Conservation (phyloP, 495 filamentous ascomycete genomes). For the Penicillium crystallinum region DNA sequence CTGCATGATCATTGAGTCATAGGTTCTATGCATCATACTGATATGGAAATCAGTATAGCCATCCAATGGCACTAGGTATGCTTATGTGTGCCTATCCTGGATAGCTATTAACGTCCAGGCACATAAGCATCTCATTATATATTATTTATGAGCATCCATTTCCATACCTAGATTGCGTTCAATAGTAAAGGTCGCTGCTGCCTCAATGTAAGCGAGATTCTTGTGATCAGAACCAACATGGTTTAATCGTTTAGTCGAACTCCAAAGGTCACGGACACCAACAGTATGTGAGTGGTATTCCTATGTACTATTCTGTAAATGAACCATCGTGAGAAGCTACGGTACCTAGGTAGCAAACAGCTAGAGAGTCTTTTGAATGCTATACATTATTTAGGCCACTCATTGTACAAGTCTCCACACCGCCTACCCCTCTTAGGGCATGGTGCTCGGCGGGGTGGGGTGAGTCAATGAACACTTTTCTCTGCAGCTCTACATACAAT, state of each 20-base stretch:
- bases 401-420: neutral
- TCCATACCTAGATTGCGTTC: slow-evolving; percentile 2
- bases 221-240: too few relatives aligned
- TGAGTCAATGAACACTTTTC: slow-evolving; percentile 21
- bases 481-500: slow-evolving; percentile 6
- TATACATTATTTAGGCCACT: too few relatives aligned
- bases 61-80: neutral
- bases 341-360: too few relatives aligned
- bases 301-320: too few relatives aligned
- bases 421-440: slow-evolving; percentile 38
- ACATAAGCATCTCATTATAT: neutral
- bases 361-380: too few relatives aligned
- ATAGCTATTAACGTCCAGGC: neutral
- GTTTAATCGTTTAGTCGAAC: too few relatives aligned
- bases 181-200: neutral
- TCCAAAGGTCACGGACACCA: too few relatives aligned
- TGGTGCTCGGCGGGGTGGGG: slow-evolving; percentile 37
- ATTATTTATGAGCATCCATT: neutral
- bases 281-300: too few relatives aligned
- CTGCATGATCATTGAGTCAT: slow-evolving; percentile 9
- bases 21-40: neutral
- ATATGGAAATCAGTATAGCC: neutral
- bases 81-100: neutral
- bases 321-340: too few relatives aligned
- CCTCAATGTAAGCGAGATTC: too few relatives aligned